Percentiles rank a stretch among this genome's conserved stretches.
These are phyloP conservation scores for Miscanthus lutarioriparius DNA, from an alignment of 176 grass and related monocot genomes.

Conservation along the genomic window DNA sequence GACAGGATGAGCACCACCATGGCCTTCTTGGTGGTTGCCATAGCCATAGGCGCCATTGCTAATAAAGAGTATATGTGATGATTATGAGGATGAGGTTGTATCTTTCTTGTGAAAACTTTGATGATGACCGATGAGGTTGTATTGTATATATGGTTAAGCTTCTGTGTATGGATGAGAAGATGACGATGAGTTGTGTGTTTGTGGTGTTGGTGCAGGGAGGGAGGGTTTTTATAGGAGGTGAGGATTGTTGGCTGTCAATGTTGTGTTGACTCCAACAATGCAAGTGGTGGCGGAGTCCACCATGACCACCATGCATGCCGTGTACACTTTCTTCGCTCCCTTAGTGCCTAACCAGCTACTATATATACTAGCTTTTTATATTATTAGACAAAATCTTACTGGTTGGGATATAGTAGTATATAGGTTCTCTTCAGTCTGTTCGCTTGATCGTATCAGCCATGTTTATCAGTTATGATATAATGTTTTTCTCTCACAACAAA, in stretches of 20 bases:
- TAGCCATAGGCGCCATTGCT: too few relatives aligned
- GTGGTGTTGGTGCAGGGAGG: background rate
- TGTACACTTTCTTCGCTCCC: background rate
- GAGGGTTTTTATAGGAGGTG: slow-evolving; percentile 26
- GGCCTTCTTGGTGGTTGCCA: too few relatives aligned
- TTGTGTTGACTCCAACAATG: background rate
- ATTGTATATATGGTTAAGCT: background rate
- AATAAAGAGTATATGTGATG: too few relatives aligned
- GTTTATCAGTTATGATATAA: too few relatives aligned
- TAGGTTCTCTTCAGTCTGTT: too few relatives aligned
- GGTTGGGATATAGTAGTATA: background rate
- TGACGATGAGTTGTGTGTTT: background rate
- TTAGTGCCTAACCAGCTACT: slow-evolving; percentile 31
- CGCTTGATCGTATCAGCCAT: too few relatives aligned
- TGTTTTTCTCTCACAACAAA: too few relatives aligned
- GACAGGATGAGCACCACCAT: background rate
- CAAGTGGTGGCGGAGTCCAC: slow-evolving; percentile 26
- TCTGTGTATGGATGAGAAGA: background rate
- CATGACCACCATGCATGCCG: slow-evolving; percentile 8
- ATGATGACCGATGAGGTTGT: background rate
- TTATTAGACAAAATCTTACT: background rate
- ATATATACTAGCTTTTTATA: background rate
- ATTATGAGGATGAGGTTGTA: background rate
- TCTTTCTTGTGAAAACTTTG: background rate
- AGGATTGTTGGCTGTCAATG: slow-evolving; percentile 13